Evolutionary conservation across 208 protist species (phyloP).

Genomic region (Spongospora subterranea): DNA sequence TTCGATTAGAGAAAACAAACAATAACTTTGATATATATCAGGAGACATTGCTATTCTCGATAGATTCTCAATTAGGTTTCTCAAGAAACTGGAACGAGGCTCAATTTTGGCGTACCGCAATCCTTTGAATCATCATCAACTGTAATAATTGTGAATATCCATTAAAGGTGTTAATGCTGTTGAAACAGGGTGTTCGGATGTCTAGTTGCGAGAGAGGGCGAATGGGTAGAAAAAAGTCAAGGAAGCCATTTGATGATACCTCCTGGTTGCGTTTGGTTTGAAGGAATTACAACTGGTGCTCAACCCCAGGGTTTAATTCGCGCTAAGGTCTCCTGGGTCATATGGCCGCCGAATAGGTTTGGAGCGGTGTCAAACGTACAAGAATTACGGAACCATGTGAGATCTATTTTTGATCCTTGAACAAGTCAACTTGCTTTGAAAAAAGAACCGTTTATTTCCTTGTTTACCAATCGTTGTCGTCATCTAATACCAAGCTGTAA

Average conservation of each 20-base stretch:
- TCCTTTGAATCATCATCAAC: neutral
- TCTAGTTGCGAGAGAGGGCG: neutral
- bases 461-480: slow-evolving; percentile 20
- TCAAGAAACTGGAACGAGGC: neutral
- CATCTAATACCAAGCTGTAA: no score
- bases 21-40: neutral
- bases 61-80: slow-evolving; percentile 12
- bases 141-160: neutral
- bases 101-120: neutral
- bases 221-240: neutral
- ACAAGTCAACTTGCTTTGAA: neutral
- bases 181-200: neutral
- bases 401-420: neutral
- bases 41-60: slow-evolving; percentile 32
- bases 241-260: neutral
- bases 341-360: slow-evolving; percentile 35
- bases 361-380: neutral
- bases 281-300: neutral
- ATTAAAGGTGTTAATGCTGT: neutral
- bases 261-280: neutral
- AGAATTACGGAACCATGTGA: neutral
- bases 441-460: neutral
- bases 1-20: neutral
- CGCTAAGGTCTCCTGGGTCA: neutral
- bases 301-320: neutral